Base-by-base conservation (phyloP, 352 stramenopile genomes). In the Globisporangium emineosum region DNA sequence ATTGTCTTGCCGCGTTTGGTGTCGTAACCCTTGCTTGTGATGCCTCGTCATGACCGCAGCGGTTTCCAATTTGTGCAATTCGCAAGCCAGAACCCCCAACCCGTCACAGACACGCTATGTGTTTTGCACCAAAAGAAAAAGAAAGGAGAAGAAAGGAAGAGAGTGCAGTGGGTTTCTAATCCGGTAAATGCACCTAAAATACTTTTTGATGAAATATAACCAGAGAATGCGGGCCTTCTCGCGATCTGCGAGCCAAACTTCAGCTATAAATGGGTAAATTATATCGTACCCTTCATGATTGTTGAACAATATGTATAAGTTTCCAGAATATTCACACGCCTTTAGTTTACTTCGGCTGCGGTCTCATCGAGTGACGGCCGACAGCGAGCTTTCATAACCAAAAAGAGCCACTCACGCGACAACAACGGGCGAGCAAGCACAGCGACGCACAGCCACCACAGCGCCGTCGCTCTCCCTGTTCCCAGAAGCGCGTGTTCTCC, bases 21-120 rank as follows among this genome's bases (percentile, higher is more conserved):
- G 37, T 45, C 52, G n/a, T 30, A 42, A 58, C 30, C 30, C 52
- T 21, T 40, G 25, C 13, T 29, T 51, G 37, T 17, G n/a, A 2
- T 32, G 57, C 57, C 57, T 62, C 57, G 57, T 62, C 57, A 62
- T 10, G 27, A 4, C 42, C 37, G 13, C 5, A 19, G 25, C 19
- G 27, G 57, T 23, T 52, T 62, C 29, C n/a, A 62, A 62, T 62
- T 62, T 55, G 57, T 19, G 23, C 40, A 62, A 21, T 12, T 40
- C 32, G 40, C 37, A 45, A 17, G 5, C 15, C 5, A 6, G 15
- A 37, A 59, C 32, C 40, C 37, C 40, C 6, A 54, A 62, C 19
- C 57, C 42, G 51, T 56, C 50, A 37, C 50, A 56, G 27, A 25
- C 29, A 6, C 33, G 33, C 33, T 40, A 3, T 15, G 32, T 40